These are phyloP conservation scores for Naganishia sp. DNA, from an alignment of 1,284 basidiomycete genomes.

Conservation along the genomic window DNA sequence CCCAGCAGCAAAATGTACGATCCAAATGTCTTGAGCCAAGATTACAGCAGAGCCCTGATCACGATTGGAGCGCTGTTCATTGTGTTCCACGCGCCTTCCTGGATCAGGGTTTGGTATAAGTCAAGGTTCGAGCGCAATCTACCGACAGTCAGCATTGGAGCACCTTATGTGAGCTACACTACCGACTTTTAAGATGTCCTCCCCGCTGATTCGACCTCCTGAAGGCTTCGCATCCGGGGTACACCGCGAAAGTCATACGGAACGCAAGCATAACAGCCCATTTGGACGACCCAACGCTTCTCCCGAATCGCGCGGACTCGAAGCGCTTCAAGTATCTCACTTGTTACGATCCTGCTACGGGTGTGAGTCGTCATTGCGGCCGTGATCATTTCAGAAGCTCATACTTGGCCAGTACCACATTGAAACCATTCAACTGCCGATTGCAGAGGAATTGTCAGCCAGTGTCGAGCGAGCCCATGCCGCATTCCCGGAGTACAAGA, in stretches of 20 bases:
- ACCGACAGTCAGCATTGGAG: conserved; percentile 1
- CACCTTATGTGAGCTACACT: conserved; percentile 23
- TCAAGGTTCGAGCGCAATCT: conserved; percentile 12
- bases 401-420: conserved; percentile 43
- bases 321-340: conserved; percentile 72
- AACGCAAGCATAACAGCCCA: conserved; percentile 67
- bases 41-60: conserved; percentile 7
- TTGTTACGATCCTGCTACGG: conserved; percentile 87
- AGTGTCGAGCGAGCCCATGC: conserved; percentile 69
- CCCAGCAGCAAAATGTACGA: neutral
- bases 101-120: conserved; percentile 14
- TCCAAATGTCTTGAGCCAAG: neutral
- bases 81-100: conserved; percentile 24
- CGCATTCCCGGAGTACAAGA: conserved; percentile 71
- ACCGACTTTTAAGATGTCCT: neutral
- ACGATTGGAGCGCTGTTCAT: conserved; percentile 11
- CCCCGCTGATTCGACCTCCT: neutral
- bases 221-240: conserved; percentile 62
- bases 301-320: conserved; percentile 56
- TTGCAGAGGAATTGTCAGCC: conserved; percentile 63
- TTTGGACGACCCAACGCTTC: conserved; percentile 60
- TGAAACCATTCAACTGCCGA: conserved; percentile 61
- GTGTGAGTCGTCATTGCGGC: conserved; percentile 58
- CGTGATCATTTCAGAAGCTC: neutral
- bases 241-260: conserved; percentile 60